Percentiles rank a stretch among this genome's conserved stretches.
phyloP scores from a whole-genome alignment of 2,329 filamentous ascomycete genomes.

The Neofusicoccum sp. region DNA sequence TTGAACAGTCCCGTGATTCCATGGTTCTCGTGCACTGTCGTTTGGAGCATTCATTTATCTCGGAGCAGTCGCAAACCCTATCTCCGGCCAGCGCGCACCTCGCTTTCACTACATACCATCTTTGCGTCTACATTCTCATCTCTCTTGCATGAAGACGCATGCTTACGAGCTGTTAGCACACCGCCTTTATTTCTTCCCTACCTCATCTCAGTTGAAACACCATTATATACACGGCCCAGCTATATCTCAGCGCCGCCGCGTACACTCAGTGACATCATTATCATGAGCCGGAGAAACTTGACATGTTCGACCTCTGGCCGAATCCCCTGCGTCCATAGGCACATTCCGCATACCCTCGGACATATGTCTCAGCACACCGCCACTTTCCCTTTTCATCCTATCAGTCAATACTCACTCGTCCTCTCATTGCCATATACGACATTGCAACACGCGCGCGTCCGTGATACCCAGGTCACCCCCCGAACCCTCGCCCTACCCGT shows the following conservation, averaged over 20 bases:
- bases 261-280: no score
- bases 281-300: no score
- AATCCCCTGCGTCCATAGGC: no score
- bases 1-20: neutral
- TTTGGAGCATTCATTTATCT: neutral
- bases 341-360: no score
- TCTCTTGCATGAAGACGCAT: neutral
- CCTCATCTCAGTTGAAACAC: neutral
- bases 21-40: neutral
- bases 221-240: neutral
- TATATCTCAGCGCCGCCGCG: constrained; percentile 1
- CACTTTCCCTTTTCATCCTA: no score
- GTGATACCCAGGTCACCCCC: no score
- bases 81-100: neutral
- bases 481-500: no score
- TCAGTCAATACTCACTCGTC: no score
- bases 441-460: no score
- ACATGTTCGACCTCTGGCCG: no score
- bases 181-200: neutral
- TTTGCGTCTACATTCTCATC: neutral
- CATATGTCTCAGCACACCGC: no score
- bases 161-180: neutral
- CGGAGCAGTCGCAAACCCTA: neutral
- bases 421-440: no score
- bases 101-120: neutral